Conservation (phyloP, 495 filamentous ascomycete species). For the Tuber brumale region DNA sequence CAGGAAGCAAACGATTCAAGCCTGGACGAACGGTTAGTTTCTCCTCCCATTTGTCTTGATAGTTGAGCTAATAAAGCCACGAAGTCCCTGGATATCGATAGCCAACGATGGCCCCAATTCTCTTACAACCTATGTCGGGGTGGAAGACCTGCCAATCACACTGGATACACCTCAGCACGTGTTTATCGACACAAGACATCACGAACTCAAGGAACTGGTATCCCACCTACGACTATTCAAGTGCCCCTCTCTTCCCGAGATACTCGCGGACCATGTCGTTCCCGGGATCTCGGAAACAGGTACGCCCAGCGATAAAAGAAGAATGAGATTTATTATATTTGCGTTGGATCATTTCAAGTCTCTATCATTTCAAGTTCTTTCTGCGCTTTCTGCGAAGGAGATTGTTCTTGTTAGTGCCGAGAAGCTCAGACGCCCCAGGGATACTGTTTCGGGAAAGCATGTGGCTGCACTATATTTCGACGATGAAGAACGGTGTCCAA, state of each 20-base stretch:
- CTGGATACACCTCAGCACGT: slow-evolving; percentile 17
- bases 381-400: slow-evolving; percentile 18
- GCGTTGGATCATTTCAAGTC: slow-evolving; percentile 4
- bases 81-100: slow-evolving; percentile 26
- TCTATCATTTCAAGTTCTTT: slow-evolving; percentile 6
- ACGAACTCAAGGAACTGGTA: slow-evolving; percentile 12
- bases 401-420: slow-evolving; percentile 33
- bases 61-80: slow-evolving; percentile 3
- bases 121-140: slow-evolving; percentile 14
- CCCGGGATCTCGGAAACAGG: slow-evolving; percentile 12
- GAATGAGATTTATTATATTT: slow-evolving; percentile 17
- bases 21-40: slow-evolving; percentile 7
- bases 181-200: slow-evolving; percentile 28
- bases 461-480: slow-evolving; percentile 26
- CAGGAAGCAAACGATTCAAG: neutral
- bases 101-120: neutral
- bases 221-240: slow-evolving; percentile 8
- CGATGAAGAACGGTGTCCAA: slow-evolving; percentile 26
- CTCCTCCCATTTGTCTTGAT: neutral
- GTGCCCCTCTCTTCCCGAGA: slow-evolving; percentile 16
- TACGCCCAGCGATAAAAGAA: slow-evolving; percentile 15
- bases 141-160: slow-evolving; percentile 13
- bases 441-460: slow-evolving; percentile 8
- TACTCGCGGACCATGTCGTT: slow-evolving; percentile 28
- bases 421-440: slow-evolving; percentile 13